Percentiles rank a stretch among this genome's conserved stretches.
Evolutionary conservation across 2,329 filamentous ascomycete species (phyloP).

Genomic region (Penicillium olsonii): DNA sequence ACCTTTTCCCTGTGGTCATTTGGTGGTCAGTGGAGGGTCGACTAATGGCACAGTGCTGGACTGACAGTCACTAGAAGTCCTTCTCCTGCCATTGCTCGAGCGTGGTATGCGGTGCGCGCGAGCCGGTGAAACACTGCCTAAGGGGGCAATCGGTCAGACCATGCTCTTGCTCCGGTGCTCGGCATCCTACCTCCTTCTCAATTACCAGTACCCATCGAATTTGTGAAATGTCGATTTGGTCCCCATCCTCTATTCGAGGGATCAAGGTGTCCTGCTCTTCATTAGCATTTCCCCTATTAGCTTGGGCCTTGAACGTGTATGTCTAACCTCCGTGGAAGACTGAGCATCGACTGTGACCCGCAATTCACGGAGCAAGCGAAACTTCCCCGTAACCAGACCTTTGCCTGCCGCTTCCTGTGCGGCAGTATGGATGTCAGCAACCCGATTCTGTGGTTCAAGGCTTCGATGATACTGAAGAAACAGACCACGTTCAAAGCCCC

Average conservation of each 20-base stretch:
- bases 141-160: not conserved
- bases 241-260: constrained; percentile 49
- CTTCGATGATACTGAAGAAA: too few species aligned
- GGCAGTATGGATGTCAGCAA: not conserved
- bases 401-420: constrained; percentile 46
- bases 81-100: constrained; percentile 38
- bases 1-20: constrained; percentile 56
- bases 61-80: constrained; percentile 60
- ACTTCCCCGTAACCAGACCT: constrained; percentile 44
- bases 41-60: too few species aligned
- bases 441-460: not conserved
- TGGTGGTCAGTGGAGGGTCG: not conserved
- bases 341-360: constrained; percentile 42
- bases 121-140: constrained; percentile 64
- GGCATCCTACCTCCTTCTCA: constrained; percentile 60
- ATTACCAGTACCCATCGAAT: constrained; percentile 62
- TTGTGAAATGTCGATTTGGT: constrained; percentile 47
- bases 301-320: not conserved
- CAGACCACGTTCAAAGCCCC: constrained; percentile 59
- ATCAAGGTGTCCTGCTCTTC: constrained; percentile 53
- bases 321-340: constrained; percentile 29
- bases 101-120: constrained; percentile 51
- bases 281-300: constrained; percentile 5
- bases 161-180: not conserved
- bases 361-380: constrained; percentile 26